Conservation (phyloP, 169 alveolate species). For the Plasmodium vivax region DNA sequence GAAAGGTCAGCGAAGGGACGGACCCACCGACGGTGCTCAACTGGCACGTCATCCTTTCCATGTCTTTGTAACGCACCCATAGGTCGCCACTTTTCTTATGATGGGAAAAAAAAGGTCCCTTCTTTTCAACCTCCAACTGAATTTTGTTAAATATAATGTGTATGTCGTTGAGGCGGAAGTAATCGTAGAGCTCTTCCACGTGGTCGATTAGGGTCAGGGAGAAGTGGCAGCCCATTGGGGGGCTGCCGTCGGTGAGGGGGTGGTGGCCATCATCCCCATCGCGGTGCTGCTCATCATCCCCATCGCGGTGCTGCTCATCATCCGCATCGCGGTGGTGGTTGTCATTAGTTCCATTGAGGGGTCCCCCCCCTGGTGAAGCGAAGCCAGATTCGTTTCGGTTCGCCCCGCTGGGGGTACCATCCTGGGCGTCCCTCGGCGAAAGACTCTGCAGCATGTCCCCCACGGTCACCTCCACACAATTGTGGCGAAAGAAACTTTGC, state of each 20-base stretch:
- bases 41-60: constrained; percentile 11
- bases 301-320: too few species aligned
- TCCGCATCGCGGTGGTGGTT: too few species aligned
- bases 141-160: constrained; percentile 6
- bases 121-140: constrained; percentile 18
- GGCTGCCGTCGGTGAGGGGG: neutral
- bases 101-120: neutral
- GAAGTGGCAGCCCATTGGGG: constrained; percentile 33
- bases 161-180: constrained; percentile 43
- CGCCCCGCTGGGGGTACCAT: neutral
- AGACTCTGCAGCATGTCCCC: constrained; percentile 29
- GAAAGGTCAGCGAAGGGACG: neutral
- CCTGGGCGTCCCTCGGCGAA: neutral
- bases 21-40: neutral
- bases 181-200: constrained; percentile 32
- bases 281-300: too few species aligned
- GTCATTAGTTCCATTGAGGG: neutral
- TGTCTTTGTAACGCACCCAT: constrained; percentile 16
- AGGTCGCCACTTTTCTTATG: neutral
- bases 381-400: neutral
- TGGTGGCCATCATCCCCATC: neutral
- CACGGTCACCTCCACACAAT: constrained; percentile 17
- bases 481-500: constrained; percentile 15
- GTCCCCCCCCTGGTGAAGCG: neutral
- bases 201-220: constrained; percentile 27